Evolutionary conservation across 495 filamentous ascomycete species (phyloP).

Genomic region (Hypoxylon crocopeplum): DNA sequence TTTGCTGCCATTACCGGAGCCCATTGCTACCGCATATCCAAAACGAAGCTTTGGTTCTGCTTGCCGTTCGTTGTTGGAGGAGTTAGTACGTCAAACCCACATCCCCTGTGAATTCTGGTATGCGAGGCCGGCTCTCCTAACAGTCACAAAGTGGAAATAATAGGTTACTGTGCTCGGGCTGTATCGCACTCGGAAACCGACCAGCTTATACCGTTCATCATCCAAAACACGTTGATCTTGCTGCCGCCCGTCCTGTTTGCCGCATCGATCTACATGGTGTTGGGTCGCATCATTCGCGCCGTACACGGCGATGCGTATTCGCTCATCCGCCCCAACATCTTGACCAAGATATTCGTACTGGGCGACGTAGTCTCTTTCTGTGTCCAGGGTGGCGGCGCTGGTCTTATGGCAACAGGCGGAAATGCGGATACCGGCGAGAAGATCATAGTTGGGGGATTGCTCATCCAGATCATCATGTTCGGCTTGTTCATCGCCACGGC

Average conservation of each 20-base stretch:
- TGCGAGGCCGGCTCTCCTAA: background rate
- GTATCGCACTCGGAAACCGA: slow-evolving; percentile 27
- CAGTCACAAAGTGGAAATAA: slow-evolving; percentile 49
- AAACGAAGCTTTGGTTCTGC: slow-evolving; percentile 60
- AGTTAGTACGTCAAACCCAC: slow-evolving; percentile 49
- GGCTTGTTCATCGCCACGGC: slow-evolving; percentile 56
- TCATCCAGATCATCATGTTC: slow-evolving; percentile 61
- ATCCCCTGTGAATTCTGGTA: background rate
- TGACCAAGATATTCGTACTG: slow-evolving; percentile 54
- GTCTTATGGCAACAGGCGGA: slow-evolving; percentile 40
- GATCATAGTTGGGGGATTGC: slow-evolving; percentile 52
- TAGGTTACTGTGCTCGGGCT: slow-evolving; percentile 54
- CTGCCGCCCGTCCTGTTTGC: slow-evolving; percentile 52
- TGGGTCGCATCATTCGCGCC: slow-evolving; percentile 49
- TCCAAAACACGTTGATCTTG: slow-evolving; percentile 43
- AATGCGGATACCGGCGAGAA: slow-evolving; percentile 46
- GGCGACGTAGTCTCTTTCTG: slow-evolving; percentile 55
- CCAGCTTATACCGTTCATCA: slow-evolving; percentile 26
- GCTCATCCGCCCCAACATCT: slow-evolving; percentile 43
- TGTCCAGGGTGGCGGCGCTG: slow-evolving; percentile 48
- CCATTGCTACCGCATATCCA: slow-evolving; percentile 55
- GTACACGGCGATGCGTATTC: slow-evolving; percentile 52
- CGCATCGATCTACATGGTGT: slow-evolving; percentile 54
- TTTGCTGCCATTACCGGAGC: slow-evolving; percentile 51
- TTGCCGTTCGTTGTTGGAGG: slow-evolving; percentile 63